These are phyloP conservation scores for Annulohypoxylon maeteangense DNA, from an alignment of 495 filamentous ascomycete genomes.

Conservation along the genomic window DNA sequence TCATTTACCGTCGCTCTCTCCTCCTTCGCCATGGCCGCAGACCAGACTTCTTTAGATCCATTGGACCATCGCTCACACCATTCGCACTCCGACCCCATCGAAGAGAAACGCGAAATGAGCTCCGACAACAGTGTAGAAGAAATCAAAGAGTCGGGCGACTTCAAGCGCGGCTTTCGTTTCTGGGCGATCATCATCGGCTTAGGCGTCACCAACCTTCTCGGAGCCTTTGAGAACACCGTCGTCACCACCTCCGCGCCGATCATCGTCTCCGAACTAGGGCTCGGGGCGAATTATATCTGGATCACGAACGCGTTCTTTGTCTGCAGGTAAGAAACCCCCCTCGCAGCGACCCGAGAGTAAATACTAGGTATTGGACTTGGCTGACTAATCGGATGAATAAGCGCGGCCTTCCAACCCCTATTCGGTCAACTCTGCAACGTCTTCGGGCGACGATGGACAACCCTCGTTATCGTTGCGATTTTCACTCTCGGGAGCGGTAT, in stretches of 20 bases:
- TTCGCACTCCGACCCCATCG: background rate
- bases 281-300: slow-evolving; percentile 6
- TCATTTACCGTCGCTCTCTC: background rate
- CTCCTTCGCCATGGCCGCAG: background rate
- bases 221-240: slow-evolving; percentile 3
- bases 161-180: background rate
- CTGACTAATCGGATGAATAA: background rate
- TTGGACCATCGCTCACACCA: background rate
- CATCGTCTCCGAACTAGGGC: background rate
- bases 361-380: no score
- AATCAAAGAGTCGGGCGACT: background rate
- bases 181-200: slow-evolving; percentile 2
- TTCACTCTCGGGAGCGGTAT: slow-evolving; percentile 52
- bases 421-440: slow-evolving; percentile 51
- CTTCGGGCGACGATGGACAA: slow-evolving; percentile 54
- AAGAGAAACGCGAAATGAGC: slow-evolving; percentile 1
- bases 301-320: slow-evolving; percentile 16
- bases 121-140: background rate
- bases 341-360: no score
- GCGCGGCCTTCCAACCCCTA: slow-evolving; percentile 59
- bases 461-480: slow-evolving; percentile 47
- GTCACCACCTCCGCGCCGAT: background rate
- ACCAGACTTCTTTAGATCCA: background rate
- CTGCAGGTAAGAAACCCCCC: background rate
- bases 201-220: background rate